Evolutionary conservation across 148 eudicot species (phyloP).

Genomic region (Drosera capensis): DNA sequence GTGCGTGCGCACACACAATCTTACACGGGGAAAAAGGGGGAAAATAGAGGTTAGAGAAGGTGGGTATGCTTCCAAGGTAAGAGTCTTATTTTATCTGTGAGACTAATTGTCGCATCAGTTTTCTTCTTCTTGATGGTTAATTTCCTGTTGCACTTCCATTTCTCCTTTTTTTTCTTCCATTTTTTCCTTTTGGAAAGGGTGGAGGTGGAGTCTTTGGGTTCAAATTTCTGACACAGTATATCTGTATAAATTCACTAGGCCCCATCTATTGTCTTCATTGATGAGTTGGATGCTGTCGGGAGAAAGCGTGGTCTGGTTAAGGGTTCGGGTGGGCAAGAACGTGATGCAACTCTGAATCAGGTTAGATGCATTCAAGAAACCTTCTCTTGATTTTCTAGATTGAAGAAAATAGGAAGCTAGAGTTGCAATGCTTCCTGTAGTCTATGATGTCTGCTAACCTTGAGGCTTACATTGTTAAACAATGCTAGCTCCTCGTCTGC

Average conservation of each 20-base stretch:
- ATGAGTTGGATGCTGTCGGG: constrained; percentile 98
- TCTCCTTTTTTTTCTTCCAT: too few species aligned
- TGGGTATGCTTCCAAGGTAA: too few species aligned
- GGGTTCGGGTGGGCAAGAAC: constrained; percentile 99
- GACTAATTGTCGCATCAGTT: too few species aligned
- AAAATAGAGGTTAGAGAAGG: too few species aligned
- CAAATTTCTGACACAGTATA: too few species aligned
- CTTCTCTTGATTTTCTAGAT: constrained; percentile 2
- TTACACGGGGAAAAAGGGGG: too few species aligned
- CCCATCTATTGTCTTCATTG: constrained; percentile 94
- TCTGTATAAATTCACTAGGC: constrained; percentile 33
- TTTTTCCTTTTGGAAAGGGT: not conserved
- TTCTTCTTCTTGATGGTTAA: too few species aligned
- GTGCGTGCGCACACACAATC: too few species aligned
- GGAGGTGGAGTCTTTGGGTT: not conserved
- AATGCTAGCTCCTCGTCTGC: constrained; percentile 70
- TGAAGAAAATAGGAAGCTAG: constrained; percentile 5
- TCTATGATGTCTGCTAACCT: too few species aligned
- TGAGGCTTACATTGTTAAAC: constrained; percentile 5
- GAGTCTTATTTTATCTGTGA: too few species aligned
- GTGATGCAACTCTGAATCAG: constrained; percentile 98
- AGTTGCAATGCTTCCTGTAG: too few species aligned
- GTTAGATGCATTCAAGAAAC: constrained; percentile 14
- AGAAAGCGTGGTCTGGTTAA: constrained; percentile 92
- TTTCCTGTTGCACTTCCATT: too few species aligned